Conservation (phyloP, 2,329 filamentous ascomycete species). For the Chaetomium strumarium region DNA sequence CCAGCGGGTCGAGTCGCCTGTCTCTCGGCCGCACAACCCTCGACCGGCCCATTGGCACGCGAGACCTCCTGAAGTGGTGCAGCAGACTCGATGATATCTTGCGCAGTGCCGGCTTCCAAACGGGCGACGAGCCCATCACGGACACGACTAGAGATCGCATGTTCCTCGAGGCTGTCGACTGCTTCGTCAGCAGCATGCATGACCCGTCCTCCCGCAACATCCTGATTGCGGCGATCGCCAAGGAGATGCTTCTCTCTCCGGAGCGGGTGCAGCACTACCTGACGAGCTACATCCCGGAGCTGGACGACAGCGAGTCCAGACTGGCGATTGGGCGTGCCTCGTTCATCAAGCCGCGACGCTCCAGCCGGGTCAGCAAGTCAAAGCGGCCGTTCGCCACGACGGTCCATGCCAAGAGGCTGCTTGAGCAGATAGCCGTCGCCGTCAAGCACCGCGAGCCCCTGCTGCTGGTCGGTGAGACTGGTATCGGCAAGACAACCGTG, state of each 20-base stretch:
- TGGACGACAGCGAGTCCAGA: slow-evolving; percentile 54
- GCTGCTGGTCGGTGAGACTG: slow-evolving; percentile 94
- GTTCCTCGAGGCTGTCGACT: slow-evolving; percentile 89
- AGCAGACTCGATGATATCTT: slow-evolving; percentile 66
- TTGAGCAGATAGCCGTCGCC: slow-evolving; percentile 83
- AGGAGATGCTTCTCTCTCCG: slow-evolving; percentile 80
- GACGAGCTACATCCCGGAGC: slow-evolving; percentile 62
- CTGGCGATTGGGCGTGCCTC: slow-evolving; percentile 62
- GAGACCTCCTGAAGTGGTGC: slow-evolving; percentile 89
- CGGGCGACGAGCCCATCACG: slow-evolving; percentile 63
- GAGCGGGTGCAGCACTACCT: slow-evolving; percentile 77
- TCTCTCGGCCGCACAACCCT: slow-evolving; percentile 31
- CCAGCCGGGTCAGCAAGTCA: slow-evolving; percentile 44
- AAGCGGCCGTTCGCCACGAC: slow-evolving; percentile 80
- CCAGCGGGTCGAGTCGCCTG: slow-evolving; percentile 29
- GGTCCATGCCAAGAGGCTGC: slow-evolving; percentile 70
- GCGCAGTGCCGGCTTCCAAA: slow-evolving; percentile 53
- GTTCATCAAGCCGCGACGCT: slow-evolving; percentile 54
- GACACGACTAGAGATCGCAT: slow-evolving; percentile 73
- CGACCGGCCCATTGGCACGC: slow-evolving; percentile 47
- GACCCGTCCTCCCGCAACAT: slow-evolving; percentile 54
- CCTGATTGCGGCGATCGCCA: slow-evolving; percentile 66
- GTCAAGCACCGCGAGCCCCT: slow-evolving; percentile 82
- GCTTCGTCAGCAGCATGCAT: slow-evolving; percentile 77
- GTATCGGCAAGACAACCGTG: slow-evolving; percentile 95